Base-by-base conservation (phyloP, 208 protist species). In the Leishmania tropica region DNA sequence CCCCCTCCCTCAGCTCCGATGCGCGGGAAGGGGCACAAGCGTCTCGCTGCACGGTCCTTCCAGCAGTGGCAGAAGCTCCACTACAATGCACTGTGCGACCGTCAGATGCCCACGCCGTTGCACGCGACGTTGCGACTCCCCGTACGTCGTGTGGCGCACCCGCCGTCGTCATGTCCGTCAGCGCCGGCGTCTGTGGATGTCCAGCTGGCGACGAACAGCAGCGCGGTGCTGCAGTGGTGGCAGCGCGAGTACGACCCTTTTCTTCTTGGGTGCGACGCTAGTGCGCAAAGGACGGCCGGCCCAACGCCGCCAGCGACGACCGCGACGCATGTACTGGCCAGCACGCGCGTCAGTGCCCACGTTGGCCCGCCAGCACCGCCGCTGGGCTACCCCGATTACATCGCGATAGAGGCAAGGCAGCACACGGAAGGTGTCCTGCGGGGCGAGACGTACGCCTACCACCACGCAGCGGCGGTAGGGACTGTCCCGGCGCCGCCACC, bases 351-450 rank as follows among this genome's bases (percentile, higher is more conserved):
- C 19, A 47, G 51, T 3, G 71, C 65, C 24, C 89, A 94, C 85
- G 83, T 87, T 45, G 92, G 92, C 0, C 82, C 88, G 11, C 92
- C 92, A 5, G 84, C 75, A 24, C 73, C 64, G 31, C 77, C 76
- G 54, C 76, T 96, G 24, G 92, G 92, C 35, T 91, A 89, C 78
- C 92, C 92, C 0, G 80, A 80, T 11, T 79, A 88, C 45, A 72
- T 96, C 17, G 86, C 79, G 42, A 35, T 79, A 40, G 92, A 96
- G 77, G 83, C 74, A 40, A 24, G 80, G 70, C 89, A 93, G 74
- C 92, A 88, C 81, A 83, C 85, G 7, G 89, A 90, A 31, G 85
- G 85, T 3, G 86, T 96, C 37, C 72, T 90, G 56, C 84, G 77
- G 15, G 78, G 84, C 31, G 90, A 96, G 84, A 67, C 76, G 48